These are phyloP conservation scores for Dalbergia oliveri DNA, from an alignment of 306 rosid genomes.

Conservation along the genomic window DNA sequence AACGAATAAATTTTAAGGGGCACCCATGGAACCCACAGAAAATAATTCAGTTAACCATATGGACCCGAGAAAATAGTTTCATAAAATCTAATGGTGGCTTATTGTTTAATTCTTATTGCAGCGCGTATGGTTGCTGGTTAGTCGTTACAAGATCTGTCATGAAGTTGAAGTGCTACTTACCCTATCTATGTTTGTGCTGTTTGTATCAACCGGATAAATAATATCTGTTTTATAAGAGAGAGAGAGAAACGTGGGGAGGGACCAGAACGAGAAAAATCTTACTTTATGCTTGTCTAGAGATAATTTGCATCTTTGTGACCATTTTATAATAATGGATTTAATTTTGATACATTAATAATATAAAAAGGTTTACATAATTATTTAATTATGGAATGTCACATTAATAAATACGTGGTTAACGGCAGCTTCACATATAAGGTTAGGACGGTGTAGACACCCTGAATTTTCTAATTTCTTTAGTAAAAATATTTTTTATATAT, in stretches of 20 bases:
- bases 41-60: constrained; percentile 15
- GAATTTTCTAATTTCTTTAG: too few relatives aligned
- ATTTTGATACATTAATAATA: too few relatives aligned
- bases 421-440: too few relatives aligned
- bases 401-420: too few relatives aligned
- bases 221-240: not conserved
- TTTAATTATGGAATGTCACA: too few relatives aligned
- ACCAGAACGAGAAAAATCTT: not conserved
- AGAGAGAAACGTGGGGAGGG: not conserved
- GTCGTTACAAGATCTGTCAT: not conserved
- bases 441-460: too few relatives aligned
- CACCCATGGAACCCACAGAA: constrained; percentile 8
- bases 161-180: constrained; percentile 13
- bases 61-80: constrained; percentile 26
- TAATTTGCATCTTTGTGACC: not conserved
- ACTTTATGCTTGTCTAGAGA: not conserved
- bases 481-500: too few relatives aligned
- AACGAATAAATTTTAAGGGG: not conserved
- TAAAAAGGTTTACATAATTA: too few relatives aligned
- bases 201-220: not conserved
- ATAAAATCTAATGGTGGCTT: constrained; percentile 15
- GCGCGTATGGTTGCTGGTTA: not conserved
- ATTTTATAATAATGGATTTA: too few relatives aligned
- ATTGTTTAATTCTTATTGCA: constrained; percentile 19
- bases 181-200: not conserved